Conservation (phyloP, 2,329 filamentous ascomycete species). For the Myrmaecium sp. region DNA sequence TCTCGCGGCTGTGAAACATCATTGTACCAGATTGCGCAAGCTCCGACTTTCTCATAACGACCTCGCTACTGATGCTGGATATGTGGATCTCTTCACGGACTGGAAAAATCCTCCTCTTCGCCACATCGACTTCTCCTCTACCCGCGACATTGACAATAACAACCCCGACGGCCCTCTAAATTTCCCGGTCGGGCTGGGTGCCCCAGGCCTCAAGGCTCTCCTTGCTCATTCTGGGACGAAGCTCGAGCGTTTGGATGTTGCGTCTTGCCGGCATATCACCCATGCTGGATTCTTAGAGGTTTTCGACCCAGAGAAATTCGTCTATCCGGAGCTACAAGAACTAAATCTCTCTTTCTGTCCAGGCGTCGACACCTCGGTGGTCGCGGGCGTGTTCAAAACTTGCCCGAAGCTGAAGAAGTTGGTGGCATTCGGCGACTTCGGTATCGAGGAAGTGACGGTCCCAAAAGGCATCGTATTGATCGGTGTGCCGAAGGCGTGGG, state of each 20-base stretch:
- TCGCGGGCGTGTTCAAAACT: slow-evolving; percentile 45
- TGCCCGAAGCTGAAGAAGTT: slow-evolving; percentile 43
- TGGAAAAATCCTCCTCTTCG: slow-evolving; percentile 60
- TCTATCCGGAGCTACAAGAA: slow-evolving; percentile 51
- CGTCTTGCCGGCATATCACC: slow-evolving; percentile 69
- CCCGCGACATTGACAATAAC: slow-evolving; percentile 57
- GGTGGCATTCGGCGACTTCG: slow-evolving; percentile 47
- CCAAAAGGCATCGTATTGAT: slow-evolving; percentile 42
- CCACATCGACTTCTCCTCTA: slow-evolving; percentile 59
- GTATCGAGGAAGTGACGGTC: slow-evolving; percentile 37
- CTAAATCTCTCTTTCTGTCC: slow-evolving; percentile 68
- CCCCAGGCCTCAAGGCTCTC: slow-evolving; percentile 57
- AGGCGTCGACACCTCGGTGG: slow-evolving; percentile 45
- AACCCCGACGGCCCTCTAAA: slow-evolving; percentile 46
- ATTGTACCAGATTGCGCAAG: slow-evolving; percentile 54
- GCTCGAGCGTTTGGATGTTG: slow-evolving; percentile 56
- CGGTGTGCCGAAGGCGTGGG: slow-evolving; percentile 40
- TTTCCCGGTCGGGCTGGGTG: slow-evolving; percentile 51
- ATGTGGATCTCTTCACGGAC: slow-evolving; percentile 51
- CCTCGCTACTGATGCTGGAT: slow-evolving; percentile 57
- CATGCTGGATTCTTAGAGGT: slow-evolving; percentile 54
- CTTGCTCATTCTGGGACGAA: slow-evolving; percentile 65
- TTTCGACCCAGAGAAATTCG: slow-evolving; percentile 39
- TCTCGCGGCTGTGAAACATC: slow-evolving; percentile 51
- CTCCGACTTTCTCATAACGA: slow-evolving; percentile 69